phyloP scores from a whole-genome alignment of 2,329 filamentous ascomycete species.

The Pseudogymnoascus sp. region DNA sequence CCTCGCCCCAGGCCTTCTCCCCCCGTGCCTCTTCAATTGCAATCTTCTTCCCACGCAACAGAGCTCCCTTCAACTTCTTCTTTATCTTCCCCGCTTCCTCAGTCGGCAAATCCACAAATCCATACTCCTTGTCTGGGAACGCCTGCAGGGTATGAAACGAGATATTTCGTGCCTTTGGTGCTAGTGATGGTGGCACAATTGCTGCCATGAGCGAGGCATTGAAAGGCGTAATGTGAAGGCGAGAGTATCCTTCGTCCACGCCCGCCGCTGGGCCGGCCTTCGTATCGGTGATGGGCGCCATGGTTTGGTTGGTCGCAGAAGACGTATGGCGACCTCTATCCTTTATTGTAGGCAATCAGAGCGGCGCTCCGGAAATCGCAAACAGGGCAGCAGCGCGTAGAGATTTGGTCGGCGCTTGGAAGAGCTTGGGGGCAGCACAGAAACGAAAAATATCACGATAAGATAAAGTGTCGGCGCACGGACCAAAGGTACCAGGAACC shows the following conservation, averaged over 20 bases:
- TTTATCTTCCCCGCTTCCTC: slow-evolving; percentile 84
- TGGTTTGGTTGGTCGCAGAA: background rate
- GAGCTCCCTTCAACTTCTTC: slow-evolving; percentile 82
- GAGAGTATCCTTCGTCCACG: slow-evolving; percentile 31
- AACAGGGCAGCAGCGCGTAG: background rate
- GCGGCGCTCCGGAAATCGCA: background rate
- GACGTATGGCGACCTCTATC: background rate
- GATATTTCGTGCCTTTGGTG: slow-evolving; percentile 63
- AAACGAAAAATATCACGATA: slow-evolving; percentile 6
- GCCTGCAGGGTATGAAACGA: slow-evolving; percentile 84
- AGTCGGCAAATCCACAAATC: slow-evolving; percentile 74
- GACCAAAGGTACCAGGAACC: background rate
- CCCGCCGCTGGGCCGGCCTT: background rate
- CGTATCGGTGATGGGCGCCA: background rate
- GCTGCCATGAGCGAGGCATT: slow-evolving; percentile 64
- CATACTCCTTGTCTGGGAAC: slow-evolving; percentile 85
- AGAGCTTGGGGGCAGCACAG: slow-evolving; percentile 4
- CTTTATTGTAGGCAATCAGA: background rate
- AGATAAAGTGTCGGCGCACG: slow-evolving; percentile 2
- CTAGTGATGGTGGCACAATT: slow-evolving; percentile 61
- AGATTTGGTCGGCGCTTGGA: background rate
- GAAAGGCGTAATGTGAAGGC: slow-evolving; percentile 85
- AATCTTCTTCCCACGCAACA: slow-evolving; percentile 78
- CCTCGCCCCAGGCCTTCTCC: slow-evolving; percentile 40
- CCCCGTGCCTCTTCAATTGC: slow-evolving; percentile 74